Conservation (phyloP, 2,329 filamentous ascomycete genomes). For the Cercospora zeina region DNA sequence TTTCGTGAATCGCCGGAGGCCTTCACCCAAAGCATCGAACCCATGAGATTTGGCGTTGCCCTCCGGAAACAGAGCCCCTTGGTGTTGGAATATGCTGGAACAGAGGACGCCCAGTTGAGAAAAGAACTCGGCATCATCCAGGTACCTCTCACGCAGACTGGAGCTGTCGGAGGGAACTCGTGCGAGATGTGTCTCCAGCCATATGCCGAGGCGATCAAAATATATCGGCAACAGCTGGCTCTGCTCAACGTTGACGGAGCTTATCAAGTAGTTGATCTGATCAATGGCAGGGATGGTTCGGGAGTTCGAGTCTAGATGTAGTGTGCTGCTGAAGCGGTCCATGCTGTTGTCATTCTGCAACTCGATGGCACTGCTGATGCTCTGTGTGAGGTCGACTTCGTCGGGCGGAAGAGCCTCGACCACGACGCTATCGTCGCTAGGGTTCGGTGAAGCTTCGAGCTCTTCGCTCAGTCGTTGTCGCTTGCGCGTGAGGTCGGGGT, state of each 20-base stretch:
- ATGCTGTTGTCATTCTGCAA: conserved; percentile 40
- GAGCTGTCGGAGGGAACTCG: conserved; percentile 21
- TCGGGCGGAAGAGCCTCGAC: conserved; percentile 41
- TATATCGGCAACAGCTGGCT: neutral
- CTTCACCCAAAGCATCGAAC: neutral
- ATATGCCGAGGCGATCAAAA: conserved; percentile 12
- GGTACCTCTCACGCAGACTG: conserved; percentile 20
- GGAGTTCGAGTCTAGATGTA: conserved; percentile 15
- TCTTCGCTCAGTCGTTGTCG: conserved; percentile 48
- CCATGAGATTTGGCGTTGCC: conserved; percentile 11
- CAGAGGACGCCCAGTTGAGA: conserved; percentile 24
- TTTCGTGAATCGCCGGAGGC: conserved; percentile 20
- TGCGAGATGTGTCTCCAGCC: conserved; percentile 26
- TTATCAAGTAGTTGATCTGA: conserved; percentile 21
- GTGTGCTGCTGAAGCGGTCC: conserved; percentile 26
- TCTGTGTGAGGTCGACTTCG: conserved; percentile 45
- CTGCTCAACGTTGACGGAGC: neutral
- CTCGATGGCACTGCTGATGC: conserved; percentile 43
- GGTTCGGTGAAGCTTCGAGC: conserved; percentile 32
- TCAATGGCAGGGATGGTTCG: neutral
- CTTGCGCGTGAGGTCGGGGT: conserved; percentile 50
- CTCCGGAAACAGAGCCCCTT: conserved; percentile 14
- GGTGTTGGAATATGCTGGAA: conserved; percentile 35
- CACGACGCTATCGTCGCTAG: conserved; percentile 29
- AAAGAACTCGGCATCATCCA: conserved; percentile 30